Evolutionary conservation across 805 yeast species (phyloP).

Genomic region (Ogataea nitratoaversa): DNA sequence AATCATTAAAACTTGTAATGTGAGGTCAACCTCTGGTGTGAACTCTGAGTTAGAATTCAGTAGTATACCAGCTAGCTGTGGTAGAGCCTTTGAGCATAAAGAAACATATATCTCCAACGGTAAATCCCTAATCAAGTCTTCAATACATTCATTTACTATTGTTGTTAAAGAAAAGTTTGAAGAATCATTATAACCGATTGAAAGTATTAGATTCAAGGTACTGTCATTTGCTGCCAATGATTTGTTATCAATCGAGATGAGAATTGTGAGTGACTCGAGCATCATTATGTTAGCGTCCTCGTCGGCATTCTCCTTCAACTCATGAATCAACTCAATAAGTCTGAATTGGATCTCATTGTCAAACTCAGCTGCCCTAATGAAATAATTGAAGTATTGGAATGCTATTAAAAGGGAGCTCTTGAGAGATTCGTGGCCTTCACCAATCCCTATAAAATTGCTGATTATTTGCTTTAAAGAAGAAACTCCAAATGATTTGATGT

Average conservation of each 20-base stretch:
- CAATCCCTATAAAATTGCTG: constrained; percentile 18
- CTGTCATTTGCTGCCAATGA: constrained; percentile 29
- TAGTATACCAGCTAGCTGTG: constrained; percentile 41
- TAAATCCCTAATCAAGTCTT: constrained; percentile 49
- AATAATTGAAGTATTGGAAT: constrained; percentile 40
- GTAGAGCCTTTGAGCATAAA: constrained; percentile 50
- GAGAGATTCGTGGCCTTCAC: constrained; percentile 19
- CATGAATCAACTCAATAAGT: constrained; percentile 34
- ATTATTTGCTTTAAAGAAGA: constrained; percentile 22
- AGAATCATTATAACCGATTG: constrained; percentile 67
- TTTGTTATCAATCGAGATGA: constrained; percentile 45
- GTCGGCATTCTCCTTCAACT: constrained; percentile 56
- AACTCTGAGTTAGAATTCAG: constrained; percentile 41
- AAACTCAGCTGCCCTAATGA: constrained; percentile 21
- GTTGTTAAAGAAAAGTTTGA: constrained; percentile 66
- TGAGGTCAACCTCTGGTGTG: constrained; percentile 54
- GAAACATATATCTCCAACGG: constrained; percentile 39
- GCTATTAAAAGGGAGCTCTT: constrained; percentile 42
- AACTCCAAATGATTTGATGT: constrained; percentile 22
- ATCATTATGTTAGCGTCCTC: constrained; percentile 78
- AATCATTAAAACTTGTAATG: constrained; percentile 52
- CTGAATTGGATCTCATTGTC: constrained; percentile 22
- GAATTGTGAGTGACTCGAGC: constrained; percentile 62
- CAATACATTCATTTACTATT: constrained; percentile 67
- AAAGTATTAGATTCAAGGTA: constrained; percentile 52